These are phyloP conservation scores for Colletotrichum brevisporum DNA, from an alignment of 2,329 filamentous ascomycete genomes.

Conservation along the genomic window DNA sequence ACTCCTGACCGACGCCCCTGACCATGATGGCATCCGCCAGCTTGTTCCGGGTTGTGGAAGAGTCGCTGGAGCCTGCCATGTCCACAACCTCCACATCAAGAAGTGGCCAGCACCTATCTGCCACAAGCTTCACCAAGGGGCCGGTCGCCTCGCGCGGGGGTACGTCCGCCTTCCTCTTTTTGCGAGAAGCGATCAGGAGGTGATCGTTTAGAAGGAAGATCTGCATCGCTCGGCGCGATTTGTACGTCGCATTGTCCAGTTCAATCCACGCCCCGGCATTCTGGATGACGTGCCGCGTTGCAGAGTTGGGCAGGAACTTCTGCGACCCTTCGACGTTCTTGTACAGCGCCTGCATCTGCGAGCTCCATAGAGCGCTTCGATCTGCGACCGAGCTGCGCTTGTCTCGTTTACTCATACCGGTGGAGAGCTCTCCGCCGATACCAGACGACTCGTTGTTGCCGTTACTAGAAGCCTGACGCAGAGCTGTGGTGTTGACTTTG, in stretches of 20 bases:
- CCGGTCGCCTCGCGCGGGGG: constrained; percentile 60
- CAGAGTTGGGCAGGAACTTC: constrained; percentile 92
- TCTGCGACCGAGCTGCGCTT: constrained; percentile 91
- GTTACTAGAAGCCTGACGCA: constrained; percentile 72
- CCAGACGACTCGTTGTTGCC: constrained; percentile 64
- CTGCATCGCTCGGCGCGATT: constrained; percentile 88
- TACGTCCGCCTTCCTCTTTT: constrained; percentile 89
- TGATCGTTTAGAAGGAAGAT: constrained; percentile 96
- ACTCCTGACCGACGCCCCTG: constrained; percentile 86
- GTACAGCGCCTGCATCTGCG: constrained; percentile 86
- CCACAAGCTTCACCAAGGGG: constrained; percentile 82
- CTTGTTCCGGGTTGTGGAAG: constrained; percentile 67
- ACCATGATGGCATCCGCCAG: constrained; percentile 92
- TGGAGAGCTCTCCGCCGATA: constrained; percentile 65
- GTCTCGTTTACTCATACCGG: constrained; percentile 76
- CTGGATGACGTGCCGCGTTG: constrained; percentile 93
- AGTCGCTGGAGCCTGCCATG: constrained; percentile 77
- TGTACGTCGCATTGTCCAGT: constrained; percentile 97
- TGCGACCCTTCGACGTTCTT: constrained; percentile 98
- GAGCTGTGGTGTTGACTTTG: constrained; percentile 80
- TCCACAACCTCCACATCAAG: constrained; percentile 95
- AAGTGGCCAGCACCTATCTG: constrained; percentile 94
- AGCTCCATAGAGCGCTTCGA: constrained; percentile 76
- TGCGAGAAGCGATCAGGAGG: constrained; percentile 88
- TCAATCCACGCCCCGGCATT: constrained; percentile 97